Base-by-base conservation (phyloP, 2,329 filamentous ascomycete genomes). In the Metarhizium album region DNA sequence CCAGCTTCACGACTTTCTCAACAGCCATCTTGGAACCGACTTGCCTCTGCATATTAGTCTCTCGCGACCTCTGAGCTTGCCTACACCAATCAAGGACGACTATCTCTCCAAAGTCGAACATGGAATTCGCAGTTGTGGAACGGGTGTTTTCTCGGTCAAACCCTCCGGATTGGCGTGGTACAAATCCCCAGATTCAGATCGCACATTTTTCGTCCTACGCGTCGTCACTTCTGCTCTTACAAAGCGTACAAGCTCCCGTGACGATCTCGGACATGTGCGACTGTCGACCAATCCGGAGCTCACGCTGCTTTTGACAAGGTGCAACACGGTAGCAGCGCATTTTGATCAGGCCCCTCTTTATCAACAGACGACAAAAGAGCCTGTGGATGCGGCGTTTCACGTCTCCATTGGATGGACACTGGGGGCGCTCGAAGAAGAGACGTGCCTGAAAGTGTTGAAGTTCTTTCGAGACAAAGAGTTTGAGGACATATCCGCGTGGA, bases 11-110 rank as follows among this genome's bases (percentile, higher is more conserved):
- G 84, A 78, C 55, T 81, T 93, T 53, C 71, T 97, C 5, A 79
- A 77, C 42, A 94, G 84, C 55, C 86, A 93, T 52, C 78, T 96
- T 1, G 86, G 82, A 52, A 82, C 83, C 5, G 83, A 86, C 4
- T 72, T 88, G 47, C 91, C 91, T 3, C 75, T 98, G 45, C 93
- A 98, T 67, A 83, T 98, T 61, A 95, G 90, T 58, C 76, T 98
- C 6, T 97, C 93, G 7, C 78, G 88, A 5, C 86, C 93, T 0
- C 71, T 97, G 47, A 77, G 83, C 13, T 79, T 98, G 31, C 72
- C 74, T 46, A 90, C 87, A 0, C 74, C 82, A n/a, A 75, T 84
- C 55, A 88, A 87, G 57, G 80, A 84, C 27, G 58, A 56, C 0
- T 96, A 95, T 62, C 70, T 86, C 4, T 67, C 76, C 4, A 66